Evolutionary conservation across 371 early-diverging fungal species (phyloP).

Genomic region (Haplosporangium sp.): DNA sequence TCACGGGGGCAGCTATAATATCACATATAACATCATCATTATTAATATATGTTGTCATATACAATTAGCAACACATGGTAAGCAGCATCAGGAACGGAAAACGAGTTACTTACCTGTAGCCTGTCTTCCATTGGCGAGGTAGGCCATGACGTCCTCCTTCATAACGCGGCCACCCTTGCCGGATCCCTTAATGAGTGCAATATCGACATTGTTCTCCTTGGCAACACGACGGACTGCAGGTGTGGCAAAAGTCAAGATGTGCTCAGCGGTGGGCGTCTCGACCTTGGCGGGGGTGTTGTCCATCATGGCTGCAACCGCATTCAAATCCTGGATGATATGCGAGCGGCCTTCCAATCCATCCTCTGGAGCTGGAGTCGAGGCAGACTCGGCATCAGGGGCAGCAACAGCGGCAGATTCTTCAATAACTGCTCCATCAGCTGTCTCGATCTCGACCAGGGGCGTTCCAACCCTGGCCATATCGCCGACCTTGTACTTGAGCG

Average conservation of each 20-base stretch:
- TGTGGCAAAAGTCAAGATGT: conserved; percentile 71
- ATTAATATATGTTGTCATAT: no score
- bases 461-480: conserved; percentile 95
- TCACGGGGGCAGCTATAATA: conserved; percentile 25
- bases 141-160: conserved; percentile 90
- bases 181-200: conserved; percentile 76
- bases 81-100: neutral
- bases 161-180: conserved; percentile 90
- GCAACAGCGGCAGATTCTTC: conserved; percentile 26
- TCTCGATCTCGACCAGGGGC: conserved; percentile 93
- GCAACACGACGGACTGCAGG: conserved; percentile 95
- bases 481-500: conserved; percentile 86
- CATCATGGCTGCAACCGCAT: conserved; percentile 44
- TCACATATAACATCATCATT: neutral
- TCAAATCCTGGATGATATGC: conserved; percentile 46
- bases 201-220: conserved; percentile 82
- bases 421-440: conserved; percentile 51
- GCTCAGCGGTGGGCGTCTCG: conserved; percentile 34
- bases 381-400: conserved; percentile 34
- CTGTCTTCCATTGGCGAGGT: conserved; percentile 56
- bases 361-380: conserved; percentile 25
- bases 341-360: conserved; percentile 46
- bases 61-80: no score
- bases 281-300: conserved; percentile 16
- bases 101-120: conserved; percentile 16